phyloP scores from a whole-genome alignment of 1,284 basidiomycete genomes.

The Hemileia vastatrix region DNA sequence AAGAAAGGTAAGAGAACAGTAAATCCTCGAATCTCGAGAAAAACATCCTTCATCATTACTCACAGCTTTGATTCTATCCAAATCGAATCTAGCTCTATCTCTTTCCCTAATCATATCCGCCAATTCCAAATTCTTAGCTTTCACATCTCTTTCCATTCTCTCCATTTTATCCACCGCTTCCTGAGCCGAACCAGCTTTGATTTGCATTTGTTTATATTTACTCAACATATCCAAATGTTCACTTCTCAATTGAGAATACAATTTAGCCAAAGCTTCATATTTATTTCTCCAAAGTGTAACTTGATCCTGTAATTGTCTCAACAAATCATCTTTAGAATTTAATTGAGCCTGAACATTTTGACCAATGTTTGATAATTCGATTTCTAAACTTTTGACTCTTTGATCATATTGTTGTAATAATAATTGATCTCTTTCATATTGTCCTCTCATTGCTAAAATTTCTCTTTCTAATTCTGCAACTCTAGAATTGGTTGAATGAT shows the following conservation, averaged over 20 bases:
- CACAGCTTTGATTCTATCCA: constrained; percentile 42
- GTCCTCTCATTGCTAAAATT: constrained; percentile 42
- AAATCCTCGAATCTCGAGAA: not conserved
- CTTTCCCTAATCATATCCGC: constrained; percentile 45
- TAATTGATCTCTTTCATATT: constrained; percentile 44
- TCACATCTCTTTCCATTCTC: constrained; percentile 43
- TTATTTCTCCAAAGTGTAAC: constrained; percentile 41
- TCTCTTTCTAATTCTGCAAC: constrained; percentile 42
- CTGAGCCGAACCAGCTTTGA: constrained; percentile 43
- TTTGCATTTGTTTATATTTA: constrained; percentile 45
- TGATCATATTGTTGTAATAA: constrained; percentile 44
- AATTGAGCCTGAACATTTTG: constrained; percentile 41
- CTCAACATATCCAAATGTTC: constrained; percentile 43
- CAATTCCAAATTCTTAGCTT: constrained; percentile 45
- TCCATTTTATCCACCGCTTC: constrained; percentile 45
- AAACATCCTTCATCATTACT: not conserved
- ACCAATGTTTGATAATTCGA: constrained; percentile 37
- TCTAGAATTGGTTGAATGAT: constrained; percentile 38
- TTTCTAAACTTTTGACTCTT: constrained; percentile 41
- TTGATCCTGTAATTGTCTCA: constrained; percentile 44
- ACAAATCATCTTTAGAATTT: constrained; percentile 40
- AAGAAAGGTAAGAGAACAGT: not conserved
- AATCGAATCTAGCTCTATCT: constrained; percentile 42
- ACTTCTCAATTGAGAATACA: constrained; percentile 42
- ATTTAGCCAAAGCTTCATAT: constrained; percentile 45